Evolutionary conservation across 2,329 filamentous ascomycete species (phyloP).

Genomic region (Aspergillus hortae): DNA sequence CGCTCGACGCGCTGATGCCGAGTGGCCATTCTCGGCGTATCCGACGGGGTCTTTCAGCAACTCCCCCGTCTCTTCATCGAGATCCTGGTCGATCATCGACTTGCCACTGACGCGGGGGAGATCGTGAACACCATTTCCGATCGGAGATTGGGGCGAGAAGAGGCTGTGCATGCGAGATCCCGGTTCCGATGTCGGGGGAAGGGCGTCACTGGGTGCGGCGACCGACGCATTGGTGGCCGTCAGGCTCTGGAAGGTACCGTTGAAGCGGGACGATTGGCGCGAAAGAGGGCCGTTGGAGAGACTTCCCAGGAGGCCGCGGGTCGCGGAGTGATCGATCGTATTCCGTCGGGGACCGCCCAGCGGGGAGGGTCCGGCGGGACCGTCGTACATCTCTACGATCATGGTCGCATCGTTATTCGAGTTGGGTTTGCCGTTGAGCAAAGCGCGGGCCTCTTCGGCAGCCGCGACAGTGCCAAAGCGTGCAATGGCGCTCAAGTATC

Average conservation of each 20-base stretch:
- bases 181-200: conserved; percentile 48
- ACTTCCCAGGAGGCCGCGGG: conserved; percentile 30
- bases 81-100: conserved; percentile 61
- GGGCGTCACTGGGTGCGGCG: conserved; percentile 49
- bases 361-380: conserved; percentile 28
- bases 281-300: conserved; percentile 39
- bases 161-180: conserved; percentile 52
- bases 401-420: conserved; percentile 59
- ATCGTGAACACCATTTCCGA: conserved; percentile 53
- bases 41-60: conserved; percentile 61
- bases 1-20: conserved; percentile 50
- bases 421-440: conserved; percentile 61
- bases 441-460: conserved; percentile 57
- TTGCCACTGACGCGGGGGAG: conserved; percentile 55
- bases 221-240: conserved; percentile 46
- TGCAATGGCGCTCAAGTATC: conserved; percentile 57
- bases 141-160: conserved; percentile 60
- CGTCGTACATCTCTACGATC: conserved; percentile 52
- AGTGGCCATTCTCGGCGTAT: conserved; percentile 67
- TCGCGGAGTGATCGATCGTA: conserved; percentile 50
- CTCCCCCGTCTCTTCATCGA: conserved; percentile 61
- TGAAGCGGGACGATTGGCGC: conserved; percentile 58
- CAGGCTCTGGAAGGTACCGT: conserved; percentile 58
- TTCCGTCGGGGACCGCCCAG: conserved; percentile 42
- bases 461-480: conserved; percentile 55